phyloP scores from a whole-genome alignment of 208 protist species.

The Novymonas esmeraldas region DNA sequence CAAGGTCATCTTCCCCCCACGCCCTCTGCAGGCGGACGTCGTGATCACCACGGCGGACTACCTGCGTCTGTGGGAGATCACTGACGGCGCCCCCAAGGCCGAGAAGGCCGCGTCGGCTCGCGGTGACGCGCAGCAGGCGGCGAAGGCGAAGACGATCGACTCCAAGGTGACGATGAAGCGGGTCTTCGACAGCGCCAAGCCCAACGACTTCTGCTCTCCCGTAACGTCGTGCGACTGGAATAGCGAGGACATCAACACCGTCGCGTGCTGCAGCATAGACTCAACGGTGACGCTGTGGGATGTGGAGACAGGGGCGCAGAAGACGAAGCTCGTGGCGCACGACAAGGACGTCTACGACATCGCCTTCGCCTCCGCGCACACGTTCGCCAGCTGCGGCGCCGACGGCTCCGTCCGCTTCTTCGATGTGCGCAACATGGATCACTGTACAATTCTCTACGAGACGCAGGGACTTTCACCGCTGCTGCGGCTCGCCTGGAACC shows the following conservation, averaged over 20 bases:
- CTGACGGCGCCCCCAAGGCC: slow-evolving; percentile 22
- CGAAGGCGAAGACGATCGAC: slow-evolving; percentile 46
- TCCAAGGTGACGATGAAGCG: slow-evolving; percentile 91
- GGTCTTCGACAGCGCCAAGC: slow-evolving; percentile 80
- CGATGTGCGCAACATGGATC: slow-evolving; percentile 97
- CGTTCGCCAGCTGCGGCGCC: slow-evolving; percentile 98
- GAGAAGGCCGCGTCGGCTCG: slow-evolving; percentile 10
- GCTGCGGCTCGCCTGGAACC: slow-evolving; percentile 97
- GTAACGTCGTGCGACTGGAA: slow-evolving; percentile 99
- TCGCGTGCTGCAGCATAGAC: slow-evolving; percentile 98
- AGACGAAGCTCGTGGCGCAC: slow-evolving; percentile 99
- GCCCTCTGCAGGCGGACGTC: slow-evolving; percentile 83
- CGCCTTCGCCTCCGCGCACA: slow-evolving; percentile 94
- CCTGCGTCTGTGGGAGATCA: slow-evolving; percentile 97
- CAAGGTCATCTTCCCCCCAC: slow-evolving; percentile 97
- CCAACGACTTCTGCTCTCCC: slow-evolving; percentile 98
- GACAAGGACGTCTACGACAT: slow-evolving; percentile 99
- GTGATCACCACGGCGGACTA: slow-evolving; percentile 99
- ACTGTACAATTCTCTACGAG: slow-evolving; percentile 99
- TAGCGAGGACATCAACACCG: slow-evolving; percentile 92
- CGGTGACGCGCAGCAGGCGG: slow-evolving; percentile 16
- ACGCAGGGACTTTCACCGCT: slow-evolving; percentile 90
- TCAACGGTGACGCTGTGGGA: slow-evolving; percentile 99
- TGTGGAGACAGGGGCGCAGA: slow-evolving; percentile 85
- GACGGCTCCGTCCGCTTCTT: slow-evolving; percentile 98